Evolutionary conservation across 306 rosid genomes (phyloP), one percentile per base, ranked within the genome.

Genomic region (Inga oerstediana): DNA sequence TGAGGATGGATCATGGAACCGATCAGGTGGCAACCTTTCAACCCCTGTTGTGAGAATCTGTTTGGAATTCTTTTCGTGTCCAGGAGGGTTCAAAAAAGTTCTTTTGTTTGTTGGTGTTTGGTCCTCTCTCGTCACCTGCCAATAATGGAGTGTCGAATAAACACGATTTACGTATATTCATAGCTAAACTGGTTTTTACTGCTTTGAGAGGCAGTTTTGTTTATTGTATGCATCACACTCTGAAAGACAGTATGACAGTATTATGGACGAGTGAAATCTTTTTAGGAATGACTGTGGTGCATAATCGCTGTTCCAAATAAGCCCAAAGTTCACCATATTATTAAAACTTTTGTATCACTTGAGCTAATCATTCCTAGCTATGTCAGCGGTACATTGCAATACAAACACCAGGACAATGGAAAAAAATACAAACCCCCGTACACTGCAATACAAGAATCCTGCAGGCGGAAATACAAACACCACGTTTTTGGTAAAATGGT

Each of bases 111-210:
- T 58, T n/a, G 84, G 90, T 79, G 61, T 80, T 66, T 85, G 86
- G 77, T 80, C 81, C 61, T 77, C 76, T 46, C 76, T 74, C 74
- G 79, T 81, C 65, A 84, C 80, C 61, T 81, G 49, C 51, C 75
- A 74, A 65, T 15, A 65, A 34, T 68, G 65, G 82, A 59, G 56
- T 86, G 88, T 67, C 87, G 88, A 86, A 82, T 86, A 70, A 83
- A 80, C 67, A 74, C 52, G 32, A 35, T 34, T 34, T 34, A 66
- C 37, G 73, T 34, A 34, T 34, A 79, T 75, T 77, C 20, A 54
- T 39, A 43, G 85, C 75, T 79, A 32, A 79, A 72, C 84, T 79
- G 59, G 45, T 22, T 61, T 71, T 46, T 17, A 51, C 68, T 51
- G 66, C 12, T n/a, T 58, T 20, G 64, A 56, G 24, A 56, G 64